Evolutionary conservation across 495 filamentous ascomycete genomes (phyloP).

Genomic region (Cryomyces minteri): DNA sequence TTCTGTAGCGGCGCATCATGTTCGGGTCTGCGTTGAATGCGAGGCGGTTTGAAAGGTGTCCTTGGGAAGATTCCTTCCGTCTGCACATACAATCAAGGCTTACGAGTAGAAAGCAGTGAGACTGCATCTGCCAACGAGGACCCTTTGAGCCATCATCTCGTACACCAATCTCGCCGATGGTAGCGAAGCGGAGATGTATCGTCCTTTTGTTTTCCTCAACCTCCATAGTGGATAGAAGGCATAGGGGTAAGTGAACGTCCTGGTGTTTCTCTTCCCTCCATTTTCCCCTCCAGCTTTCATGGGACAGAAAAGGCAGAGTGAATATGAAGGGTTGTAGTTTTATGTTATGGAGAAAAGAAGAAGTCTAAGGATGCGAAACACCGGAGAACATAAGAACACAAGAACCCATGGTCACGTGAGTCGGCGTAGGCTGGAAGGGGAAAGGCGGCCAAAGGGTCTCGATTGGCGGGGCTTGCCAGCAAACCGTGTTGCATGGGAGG

Average conservation of each 20-base stretch:
- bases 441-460: neutral
- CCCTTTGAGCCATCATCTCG: too few relatives aligned
- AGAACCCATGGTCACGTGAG: neutral
- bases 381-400: too few relatives aligned
- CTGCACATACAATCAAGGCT: too few relatives aligned
- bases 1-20: too few relatives aligned
- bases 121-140: too few relatives aligned
- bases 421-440: neutral
- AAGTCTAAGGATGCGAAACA: neutral
- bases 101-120: too few relatives aligned
- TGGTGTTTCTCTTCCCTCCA: conserved; percentile 42
- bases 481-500: neutral
- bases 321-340: conserved; percentile 60
- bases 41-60: too few relatives aligned
- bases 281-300: conserved; percentile 52
- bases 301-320: conserved; percentile 46
- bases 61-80: too few relatives aligned
- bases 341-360: conserved; percentile 35
- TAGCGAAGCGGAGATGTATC: conserved; percentile 2
- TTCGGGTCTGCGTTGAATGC: too few relatives aligned
- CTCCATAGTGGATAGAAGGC: conserved; percentile 5
- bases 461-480: too few relatives aligned
- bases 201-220: conserved; percentile 14
- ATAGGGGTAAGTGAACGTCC: conserved; percentile 19
- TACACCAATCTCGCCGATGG: too few relatives aligned